These are phyloP conservation scores for Parasarocladium wereldwijsianum DNA, from an alignment of 2,329 filamentous ascomycete genomes.

Conservation along the genomic window DNA sequence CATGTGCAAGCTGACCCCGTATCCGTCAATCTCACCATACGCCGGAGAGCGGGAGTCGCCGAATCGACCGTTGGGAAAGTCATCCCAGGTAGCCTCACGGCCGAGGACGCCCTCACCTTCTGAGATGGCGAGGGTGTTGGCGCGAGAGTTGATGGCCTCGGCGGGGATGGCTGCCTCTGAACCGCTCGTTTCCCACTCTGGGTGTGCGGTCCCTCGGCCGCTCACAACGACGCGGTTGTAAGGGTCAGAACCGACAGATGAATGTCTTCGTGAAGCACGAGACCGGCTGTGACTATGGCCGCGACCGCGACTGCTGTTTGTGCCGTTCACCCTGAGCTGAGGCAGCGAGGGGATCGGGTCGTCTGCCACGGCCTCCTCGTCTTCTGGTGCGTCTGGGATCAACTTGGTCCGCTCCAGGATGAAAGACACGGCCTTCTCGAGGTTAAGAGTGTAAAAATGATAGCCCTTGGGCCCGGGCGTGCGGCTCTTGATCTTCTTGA, in stretches of 20 bases:
- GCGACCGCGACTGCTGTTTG: slow-evolving; percentile 5
- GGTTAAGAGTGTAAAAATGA: slow-evolving; percentile 93
- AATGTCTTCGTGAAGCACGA: slow-evolving; percentile 45
- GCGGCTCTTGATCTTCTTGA: slow-evolving; percentile 49
- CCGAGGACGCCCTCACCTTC: slow-evolving; percentile 84
- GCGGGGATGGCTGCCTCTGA: slow-evolving; percentile 64
- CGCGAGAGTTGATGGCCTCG: slow-evolving; percentile 59
- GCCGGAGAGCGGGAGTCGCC: slow-evolving; percentile 86
- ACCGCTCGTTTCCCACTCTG: slow-evolving; percentile 58
- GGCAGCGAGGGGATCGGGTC: slow-evolving; percentile 18
- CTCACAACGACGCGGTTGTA: slow-evolving; percentile 79
- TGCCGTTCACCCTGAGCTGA: slow-evolving; percentile 33
- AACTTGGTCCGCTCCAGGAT: slow-evolving; percentile 77
- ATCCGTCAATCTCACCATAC: slow-evolving; percentile 95
- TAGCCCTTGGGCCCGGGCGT: slow-evolving; percentile 58
- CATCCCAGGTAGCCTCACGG: slow-evolving; percentile 94
- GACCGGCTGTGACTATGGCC: slow-evolving; percentile 17
- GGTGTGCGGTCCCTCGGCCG: slow-evolving; percentile 40
- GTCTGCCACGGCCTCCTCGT: slow-evolving; percentile 35
- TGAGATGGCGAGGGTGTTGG: slow-evolving; percentile 81
- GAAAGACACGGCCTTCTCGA: slow-evolving; percentile 91
- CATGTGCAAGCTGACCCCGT: slow-evolving; percentile 89
- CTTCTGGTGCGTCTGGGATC: slow-evolving; percentile 50
- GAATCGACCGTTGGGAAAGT: slow-evolving; percentile 93
- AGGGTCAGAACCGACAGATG: slow-evolving; percentile 69